These are phyloP conservation scores for Iberis pinnata DNA, from an alignment of 345 rosid genomes.

Conservation along the genomic window DNA sequence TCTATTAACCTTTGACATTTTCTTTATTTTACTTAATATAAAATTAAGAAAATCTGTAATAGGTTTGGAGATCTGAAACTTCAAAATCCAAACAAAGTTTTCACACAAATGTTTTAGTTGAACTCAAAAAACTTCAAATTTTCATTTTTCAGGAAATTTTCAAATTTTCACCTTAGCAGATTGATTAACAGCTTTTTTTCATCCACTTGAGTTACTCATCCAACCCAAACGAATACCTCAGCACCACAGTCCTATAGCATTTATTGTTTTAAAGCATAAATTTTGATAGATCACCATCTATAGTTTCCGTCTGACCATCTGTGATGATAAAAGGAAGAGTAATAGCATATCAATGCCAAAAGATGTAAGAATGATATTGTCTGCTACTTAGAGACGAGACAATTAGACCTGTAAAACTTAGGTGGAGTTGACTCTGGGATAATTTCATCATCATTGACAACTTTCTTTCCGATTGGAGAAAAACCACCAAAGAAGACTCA, in stretches of 20 bases:
- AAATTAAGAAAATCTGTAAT: no score
- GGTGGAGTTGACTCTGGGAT: conserved; percentile 69
- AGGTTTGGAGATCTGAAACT: conserved; percentile 40
- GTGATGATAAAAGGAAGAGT: conserved; percentile 42
- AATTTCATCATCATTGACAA: conserved; percentile 64
- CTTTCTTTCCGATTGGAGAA: conserved; percentile 82
- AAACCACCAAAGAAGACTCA: conserved; percentile 96
- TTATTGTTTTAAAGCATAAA: conserved; percentile 72
- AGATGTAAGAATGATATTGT: neutral
- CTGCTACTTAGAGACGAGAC: no score
- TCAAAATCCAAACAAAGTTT: no score
- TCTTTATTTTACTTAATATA: no score
- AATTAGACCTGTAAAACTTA: conserved; percentile 78
- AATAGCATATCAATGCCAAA: conserved; percentile 13
- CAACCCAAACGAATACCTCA: conserved; percentile 92
- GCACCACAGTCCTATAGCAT: conserved; percentile 86
- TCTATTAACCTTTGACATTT: no score
- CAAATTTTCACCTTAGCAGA: conserved; percentile 73
- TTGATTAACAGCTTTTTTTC: conserved; percentile 89
- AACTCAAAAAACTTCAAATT: neutral
- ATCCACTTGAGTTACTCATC: conserved; percentile 91
- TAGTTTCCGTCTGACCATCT: conserved; percentile 49
- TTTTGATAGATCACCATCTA: conserved; percentile 83
- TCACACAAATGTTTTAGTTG: no score
- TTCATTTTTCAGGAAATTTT: no score